These are phyloP conservation scores for Amphibolis antarctica DNA, from an alignment of 106 monocot genomes.

Conservation along the genomic window DNA sequence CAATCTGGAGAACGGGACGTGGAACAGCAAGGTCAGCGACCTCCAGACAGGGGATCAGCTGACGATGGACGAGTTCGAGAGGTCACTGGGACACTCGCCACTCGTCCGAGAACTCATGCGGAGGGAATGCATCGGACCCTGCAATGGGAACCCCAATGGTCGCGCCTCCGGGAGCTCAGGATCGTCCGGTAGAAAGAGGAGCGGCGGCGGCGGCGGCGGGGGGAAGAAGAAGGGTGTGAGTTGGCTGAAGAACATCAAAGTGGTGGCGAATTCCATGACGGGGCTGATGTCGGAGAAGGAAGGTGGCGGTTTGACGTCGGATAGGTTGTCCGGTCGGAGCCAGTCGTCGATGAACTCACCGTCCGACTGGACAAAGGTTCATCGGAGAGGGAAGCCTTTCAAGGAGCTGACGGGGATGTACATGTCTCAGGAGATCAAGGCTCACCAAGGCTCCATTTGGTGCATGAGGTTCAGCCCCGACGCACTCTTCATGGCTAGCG, in stretches of 20 bases:
- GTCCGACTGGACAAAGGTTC: constrained; percentile 62
- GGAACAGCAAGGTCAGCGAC: constrained; percentile 37
- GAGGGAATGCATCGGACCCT: constrained; percentile 15
- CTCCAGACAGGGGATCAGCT: constrained; percentile 47
- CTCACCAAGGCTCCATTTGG: constrained; percentile 93
- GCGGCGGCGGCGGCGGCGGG: too few species aligned
- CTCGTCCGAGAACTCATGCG: constrained; percentile 74
- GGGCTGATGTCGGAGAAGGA: constrained; percentile 42
- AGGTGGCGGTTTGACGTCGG: neutral
- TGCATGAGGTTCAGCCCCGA: constrained; percentile 73
- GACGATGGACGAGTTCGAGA: constrained; percentile 69
- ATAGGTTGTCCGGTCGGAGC: neutral
- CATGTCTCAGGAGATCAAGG: constrained; percentile 80
- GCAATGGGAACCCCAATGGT: neutral
- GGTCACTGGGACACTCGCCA: constrained; percentile 60
- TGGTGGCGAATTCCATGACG: constrained; percentile 57
- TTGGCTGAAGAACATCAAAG: constrained; percentile 86
- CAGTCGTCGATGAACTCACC: constrained; percentile 2
- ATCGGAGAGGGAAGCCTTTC: constrained; percentile 59
- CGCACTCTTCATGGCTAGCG: constrained; percentile 54
- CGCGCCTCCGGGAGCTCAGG: neutral
- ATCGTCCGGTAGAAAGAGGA: too few species aligned
- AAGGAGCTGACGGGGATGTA: constrained; percentile 89
- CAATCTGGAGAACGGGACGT: constrained; percentile 31
- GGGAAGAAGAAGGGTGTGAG: constrained; percentile 39